Evolutionary conservation across 805 yeast genomes (phyloP), one percentile per base, ranked within the genome.

Genomic region (Lipomyces sp.): DNA sequence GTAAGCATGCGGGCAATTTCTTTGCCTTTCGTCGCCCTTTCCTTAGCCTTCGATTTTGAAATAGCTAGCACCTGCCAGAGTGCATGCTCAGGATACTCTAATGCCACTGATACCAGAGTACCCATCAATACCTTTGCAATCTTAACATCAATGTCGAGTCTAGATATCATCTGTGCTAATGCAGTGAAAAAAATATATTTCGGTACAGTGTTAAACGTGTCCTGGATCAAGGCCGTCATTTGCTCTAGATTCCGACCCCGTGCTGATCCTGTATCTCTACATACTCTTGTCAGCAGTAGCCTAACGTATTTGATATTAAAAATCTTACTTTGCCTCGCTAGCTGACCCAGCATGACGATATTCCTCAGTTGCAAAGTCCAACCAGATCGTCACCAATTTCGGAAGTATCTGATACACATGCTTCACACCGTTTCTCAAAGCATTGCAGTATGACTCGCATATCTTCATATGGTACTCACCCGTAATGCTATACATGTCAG

Each of bases 321-420:
- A 8, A 15, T 24, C 42, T 10, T 24, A 45, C 61, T 13, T 42
- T 13, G 55, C 54, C 24, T 58, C 61, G 61, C 34, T 13, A 18
- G 56, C 11, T n/a, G 57, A 53, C 7, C 57, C 57, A 15, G 33
- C 24, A 15, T 53, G 57, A 4, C 24, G 24, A 29, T 57, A 57
- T 11, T 58, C 63, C 11, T 61, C 66, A 15, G 64, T 65, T 10
- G 68, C 71, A 75, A 88, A 90, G 72, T 93, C 97, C 32, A 95
- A 80, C 99, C 99, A 95, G 7, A 90, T 83, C 0, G 97, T 92
- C 4, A 93, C 83, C 48, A 75, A 57, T 73, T 92, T 92, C 0
- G 99, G 98, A 29, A 95, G 79, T 0, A 94, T 89, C 77, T 95
- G 98, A 74, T 87, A 87, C 1, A 90, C 83, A 73, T 86, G 89